Conservation (phyloP, 2,329 filamentous ascomycete genomes). For the Penicillium frequentans region DNA sequence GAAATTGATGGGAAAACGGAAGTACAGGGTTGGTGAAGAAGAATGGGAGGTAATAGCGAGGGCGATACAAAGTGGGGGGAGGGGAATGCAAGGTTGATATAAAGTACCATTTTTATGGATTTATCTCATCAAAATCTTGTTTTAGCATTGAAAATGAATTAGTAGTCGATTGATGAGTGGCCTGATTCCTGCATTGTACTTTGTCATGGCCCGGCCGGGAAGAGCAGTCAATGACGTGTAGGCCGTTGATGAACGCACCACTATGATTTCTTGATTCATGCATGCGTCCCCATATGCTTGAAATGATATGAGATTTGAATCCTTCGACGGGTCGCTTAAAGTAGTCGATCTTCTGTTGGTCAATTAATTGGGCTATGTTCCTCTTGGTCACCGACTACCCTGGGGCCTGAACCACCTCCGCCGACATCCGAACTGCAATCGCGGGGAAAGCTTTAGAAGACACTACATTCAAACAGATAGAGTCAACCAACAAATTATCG, state of each 20-base stretch:
- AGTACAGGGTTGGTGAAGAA: background rate
- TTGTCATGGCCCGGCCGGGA: background rate
- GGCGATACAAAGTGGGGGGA: background rate
- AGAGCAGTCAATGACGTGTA: conserved; percentile 17
- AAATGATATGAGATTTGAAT: background rate
- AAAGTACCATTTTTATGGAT: background rate
- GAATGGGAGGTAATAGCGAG: background rate
- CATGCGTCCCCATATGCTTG: background rate
- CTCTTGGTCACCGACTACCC: background rate
- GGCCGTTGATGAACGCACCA: conserved; percentile 11
- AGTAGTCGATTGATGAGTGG: background rate
- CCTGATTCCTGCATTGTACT: conserved; percentile 7
- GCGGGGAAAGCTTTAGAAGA: background rate
- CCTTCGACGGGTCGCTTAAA: background rate
- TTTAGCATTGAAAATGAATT: background rate
- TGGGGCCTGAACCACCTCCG: background rate
- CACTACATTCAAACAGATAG: background rate
- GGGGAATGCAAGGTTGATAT: background rate
- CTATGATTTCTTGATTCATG: background rate
- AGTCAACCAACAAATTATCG: background rate
- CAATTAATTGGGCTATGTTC: background rate
- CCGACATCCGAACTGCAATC: background rate
- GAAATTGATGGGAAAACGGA: background rate
- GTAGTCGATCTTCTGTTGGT: background rate
- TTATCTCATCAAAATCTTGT: background rate